Conservation (phyloP, 768 basidiomycete genomes). For the Phlebiopsis flavidoalba region DNA sequence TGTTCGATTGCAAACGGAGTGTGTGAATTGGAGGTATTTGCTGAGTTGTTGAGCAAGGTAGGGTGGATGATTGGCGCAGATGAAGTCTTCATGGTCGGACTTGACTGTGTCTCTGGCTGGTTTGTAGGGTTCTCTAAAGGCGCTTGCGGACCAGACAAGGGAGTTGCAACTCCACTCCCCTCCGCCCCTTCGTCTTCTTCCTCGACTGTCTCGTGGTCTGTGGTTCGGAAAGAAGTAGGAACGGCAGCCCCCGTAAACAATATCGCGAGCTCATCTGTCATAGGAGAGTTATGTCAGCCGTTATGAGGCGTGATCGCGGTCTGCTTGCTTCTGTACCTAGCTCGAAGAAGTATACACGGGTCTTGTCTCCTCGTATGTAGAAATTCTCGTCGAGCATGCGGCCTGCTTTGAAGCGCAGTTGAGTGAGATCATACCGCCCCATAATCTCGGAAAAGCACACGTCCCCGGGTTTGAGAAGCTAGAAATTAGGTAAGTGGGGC, state of each 20-base stretch:
- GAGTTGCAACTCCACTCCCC: conserved; percentile 7
- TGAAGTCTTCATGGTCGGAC: not conserved
- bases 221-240: conserved; percentile 25
- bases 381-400: conserved; percentile 91
- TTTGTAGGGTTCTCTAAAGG: not conserved
- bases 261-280: conserved; percentile 68
- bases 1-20: conserved; percentile 78
- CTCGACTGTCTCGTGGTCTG: conserved; percentile 25
- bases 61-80: conserved; percentile 2
- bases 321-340: conserved; percentile 43
- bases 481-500: not conserved
- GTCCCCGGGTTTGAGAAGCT: conserved; percentile 93
- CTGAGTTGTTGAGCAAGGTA: not conserved
- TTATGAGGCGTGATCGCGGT: not conserved
- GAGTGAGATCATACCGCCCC: conserved; percentile 93
- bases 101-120: not conserved
- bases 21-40: conserved; percentile 29
- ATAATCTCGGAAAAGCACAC: conserved; percentile 87
- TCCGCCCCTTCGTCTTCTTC: conserved; percentile 32
- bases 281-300: not conserved
- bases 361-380: conserved; percentile 95
- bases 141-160: not conserved
- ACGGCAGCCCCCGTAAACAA: conserved; percentile 67
- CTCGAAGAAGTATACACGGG: conserved; percentile 95
- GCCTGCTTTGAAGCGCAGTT: conserved; percentile 85